Conservation (phyloP, 2,329 filamentous ascomycete genomes). For the Arachnomyces sp. region DNA sequence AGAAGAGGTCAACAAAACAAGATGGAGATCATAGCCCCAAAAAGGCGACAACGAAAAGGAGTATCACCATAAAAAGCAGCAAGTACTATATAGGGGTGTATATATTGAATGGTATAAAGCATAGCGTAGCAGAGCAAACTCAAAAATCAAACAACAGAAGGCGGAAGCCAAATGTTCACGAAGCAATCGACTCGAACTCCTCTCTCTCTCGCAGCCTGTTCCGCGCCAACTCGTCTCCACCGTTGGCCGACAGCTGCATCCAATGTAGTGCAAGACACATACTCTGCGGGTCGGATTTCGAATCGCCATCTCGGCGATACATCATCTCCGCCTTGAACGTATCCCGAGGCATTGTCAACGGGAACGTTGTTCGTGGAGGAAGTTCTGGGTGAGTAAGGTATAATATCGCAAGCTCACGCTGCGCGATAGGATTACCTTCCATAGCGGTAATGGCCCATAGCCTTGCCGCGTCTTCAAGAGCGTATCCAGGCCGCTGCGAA, state of each 20-base stretch:
- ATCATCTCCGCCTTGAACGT: constrained; percentile 87
- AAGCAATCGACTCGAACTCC: constrained; percentile 54
- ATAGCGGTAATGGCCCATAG: constrained; percentile 93
- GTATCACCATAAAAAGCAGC: too few species aligned
- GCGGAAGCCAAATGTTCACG: constrained; percentile 14
- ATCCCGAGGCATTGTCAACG: constrained; percentile 74
- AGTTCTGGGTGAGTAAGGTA: constrained; percentile 89
- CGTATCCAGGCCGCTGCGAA: constrained; percentile 22
- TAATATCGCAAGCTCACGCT: constrained; percentile 86
- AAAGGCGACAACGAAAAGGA: too few species aligned
- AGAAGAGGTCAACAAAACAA: too few species aligned
- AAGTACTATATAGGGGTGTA: too few species aligned
- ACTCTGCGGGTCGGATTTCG: constrained; percentile 70
- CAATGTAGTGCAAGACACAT: constrained; percentile 96
- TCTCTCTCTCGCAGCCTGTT: constrained; percentile 69
- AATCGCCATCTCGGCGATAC: constrained; percentile 55
- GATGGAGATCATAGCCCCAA: too few species aligned
- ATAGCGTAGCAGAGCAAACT: constrained; percentile 6
- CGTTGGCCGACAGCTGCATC: constrained; percentile 83
- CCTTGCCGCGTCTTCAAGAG: constrained; percentile 65
- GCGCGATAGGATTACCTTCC: constrained; percentile 79
- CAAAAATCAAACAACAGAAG: constrained; percentile 8
- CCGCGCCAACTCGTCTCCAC: constrained; percentile 78
- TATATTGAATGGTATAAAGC: not conserved
- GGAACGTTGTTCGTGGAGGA: constrained; percentile 69